Percentiles rank a stretch among this genome's conserved stretches.
Conservation (phyloP, 495 filamentous ascomycete species). For the Collariella sp. region DNA sequence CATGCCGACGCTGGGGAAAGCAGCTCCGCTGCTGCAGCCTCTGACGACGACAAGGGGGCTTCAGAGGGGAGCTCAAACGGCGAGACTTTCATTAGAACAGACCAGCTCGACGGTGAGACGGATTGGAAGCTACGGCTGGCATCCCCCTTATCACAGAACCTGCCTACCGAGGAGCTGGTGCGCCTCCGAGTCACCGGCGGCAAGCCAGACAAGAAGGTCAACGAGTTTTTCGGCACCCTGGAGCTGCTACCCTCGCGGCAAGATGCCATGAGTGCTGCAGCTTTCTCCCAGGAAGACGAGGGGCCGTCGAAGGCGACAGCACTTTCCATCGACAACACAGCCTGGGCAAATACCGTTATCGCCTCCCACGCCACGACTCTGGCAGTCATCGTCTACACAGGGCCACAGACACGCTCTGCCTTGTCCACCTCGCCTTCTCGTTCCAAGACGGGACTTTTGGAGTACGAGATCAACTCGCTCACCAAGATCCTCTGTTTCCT, state of each 20-base stretch:
- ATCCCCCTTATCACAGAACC: constrained; percentile 68
- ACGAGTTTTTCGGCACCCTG: constrained; percentile 84
- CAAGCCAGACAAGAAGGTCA: constrained; percentile 83
- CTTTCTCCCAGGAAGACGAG: constrained; percentile 22
- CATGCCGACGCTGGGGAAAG: constrained; percentile 24
- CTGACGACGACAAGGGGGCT: constrained; percentile 6
- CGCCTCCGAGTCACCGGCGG: constrained; percentile 72
- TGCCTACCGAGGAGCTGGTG: constrained; percentile 59
- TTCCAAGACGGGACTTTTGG: constrained; percentile 85
- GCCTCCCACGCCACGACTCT: constrained; percentile 82
- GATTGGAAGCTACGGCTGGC: constrained; percentile 96
- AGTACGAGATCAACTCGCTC: constrained; percentile 96
- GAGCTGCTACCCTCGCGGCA: constrained; percentile 47
- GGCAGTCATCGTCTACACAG: constrained; percentile 88
- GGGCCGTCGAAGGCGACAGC: constrained; percentile 49
- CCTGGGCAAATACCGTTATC: constrained; percentile 96
- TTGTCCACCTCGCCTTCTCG: constrained; percentile 85
- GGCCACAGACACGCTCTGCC: constrained; percentile 86
- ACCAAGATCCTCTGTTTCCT: constrained; percentile 92
- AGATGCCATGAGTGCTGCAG: constrained; percentile 20
- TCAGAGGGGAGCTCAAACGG: constrained; percentile 43
- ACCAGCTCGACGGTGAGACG: constrained; percentile 96
- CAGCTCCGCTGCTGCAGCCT: constrained; percentile 8
- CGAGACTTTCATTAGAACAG: constrained; percentile 94
- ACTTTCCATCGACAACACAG: constrained; percentile 91